Evolutionary conservation across 441 rosid species (phyloP), one percentile per base, ranked within the genome.

Genomic region (Francoa sonchifolia): DNA sequence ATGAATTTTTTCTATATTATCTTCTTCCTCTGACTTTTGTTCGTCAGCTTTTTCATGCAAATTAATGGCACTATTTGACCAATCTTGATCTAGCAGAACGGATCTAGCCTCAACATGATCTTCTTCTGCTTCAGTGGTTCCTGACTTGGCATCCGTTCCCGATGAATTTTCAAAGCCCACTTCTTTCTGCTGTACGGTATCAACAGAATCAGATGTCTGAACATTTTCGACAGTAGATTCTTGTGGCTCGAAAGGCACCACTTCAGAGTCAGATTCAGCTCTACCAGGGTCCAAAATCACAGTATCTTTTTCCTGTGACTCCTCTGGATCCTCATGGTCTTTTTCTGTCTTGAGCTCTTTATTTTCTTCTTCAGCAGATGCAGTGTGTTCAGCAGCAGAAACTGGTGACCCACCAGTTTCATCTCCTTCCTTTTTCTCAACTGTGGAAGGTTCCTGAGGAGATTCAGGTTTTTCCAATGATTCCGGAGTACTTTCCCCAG

Each of bases 401-500:
- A 47, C 46, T 15, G 7, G 48, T 2, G 55, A 44, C 33, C 44
- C 43, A 12, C 56, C 65, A 47, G 44, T 56, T 55, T 66, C 68
- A 32, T 42, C 42, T 41, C 46, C 55, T 57, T 63, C 76, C 33
- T 65, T 40, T 37, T 49, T 73, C 61, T 66, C 73, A 13, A 22
- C 52, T 44, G 42, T 47, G 6, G 64, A 53, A 13, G 51, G 56
- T 49, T 50, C 35, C 22, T 48, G 51, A 5, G 61, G 53, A 48
- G 69, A 71, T 39, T 19, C 63, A 34, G 71, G 52, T 47, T 59
- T 48, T 48, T 45, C 58, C 0, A 61, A 54, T 42, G 70, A 55
- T 29, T 51, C 66, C 8, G 18, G 65, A 15, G 23, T 39, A 39
- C 40, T 47, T 19, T 66, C 94, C 50, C 65, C 94, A 46, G 62